These are phyloP conservation scores for Sarocladiaceae sp. DNA, from an alignment of 2,329 filamentous ascomycete species.

Conservation along the genomic window DNA sequence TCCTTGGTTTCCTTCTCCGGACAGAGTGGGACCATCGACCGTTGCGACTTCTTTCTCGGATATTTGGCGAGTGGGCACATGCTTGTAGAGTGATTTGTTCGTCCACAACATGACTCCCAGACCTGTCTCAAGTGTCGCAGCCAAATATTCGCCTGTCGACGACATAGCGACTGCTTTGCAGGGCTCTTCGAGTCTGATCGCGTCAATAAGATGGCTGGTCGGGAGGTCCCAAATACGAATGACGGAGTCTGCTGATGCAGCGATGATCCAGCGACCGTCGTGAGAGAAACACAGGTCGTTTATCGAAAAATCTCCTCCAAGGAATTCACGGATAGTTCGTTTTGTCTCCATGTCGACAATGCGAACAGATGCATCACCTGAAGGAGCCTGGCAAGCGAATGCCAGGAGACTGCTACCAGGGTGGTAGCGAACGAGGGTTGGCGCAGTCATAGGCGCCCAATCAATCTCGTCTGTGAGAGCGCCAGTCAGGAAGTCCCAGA, in stretches of 20 bases:
- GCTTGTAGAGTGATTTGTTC: conserved; percentile 85
- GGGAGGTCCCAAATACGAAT: conserved; percentile 92
- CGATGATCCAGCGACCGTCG: conserved; percentile 90
- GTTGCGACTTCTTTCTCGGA: conserved; percentile 68
- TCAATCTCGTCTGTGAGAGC: conserved; percentile 75
- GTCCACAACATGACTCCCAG: conserved; percentile 95
- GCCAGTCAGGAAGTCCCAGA: conserved; percentile 93
- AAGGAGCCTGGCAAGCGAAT: conserved; percentile 58
- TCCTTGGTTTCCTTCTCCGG: conserved; percentile 75
- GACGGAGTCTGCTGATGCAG: conserved; percentile 74
- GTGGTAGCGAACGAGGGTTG: conserved; percentile 77
- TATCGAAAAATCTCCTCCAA: conserved; percentile 70
- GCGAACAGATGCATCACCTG: conserved; percentile 77
- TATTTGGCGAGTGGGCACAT: conserved; percentile 81
- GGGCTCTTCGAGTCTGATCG: conserved; percentile 71
- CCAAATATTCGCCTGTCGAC: conserved; percentile 86
- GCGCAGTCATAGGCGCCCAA: conserved; percentile 70
- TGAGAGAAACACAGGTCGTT: conserved; percentile 87
- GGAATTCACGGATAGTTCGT: conserved; percentile 88
- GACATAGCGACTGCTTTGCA: conserved; percentile 89
- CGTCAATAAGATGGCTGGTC: conserved; percentile 92
- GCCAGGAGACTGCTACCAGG: conserved; percentile 79
- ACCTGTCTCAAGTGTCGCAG: conserved; percentile 75
- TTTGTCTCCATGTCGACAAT: conserved; percentile 88
- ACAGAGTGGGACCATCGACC: conserved; percentile 67